phyloP scores from a whole-genome alignment of 768 basidiomycete species.

The Leccinum variicolor region DNA sequence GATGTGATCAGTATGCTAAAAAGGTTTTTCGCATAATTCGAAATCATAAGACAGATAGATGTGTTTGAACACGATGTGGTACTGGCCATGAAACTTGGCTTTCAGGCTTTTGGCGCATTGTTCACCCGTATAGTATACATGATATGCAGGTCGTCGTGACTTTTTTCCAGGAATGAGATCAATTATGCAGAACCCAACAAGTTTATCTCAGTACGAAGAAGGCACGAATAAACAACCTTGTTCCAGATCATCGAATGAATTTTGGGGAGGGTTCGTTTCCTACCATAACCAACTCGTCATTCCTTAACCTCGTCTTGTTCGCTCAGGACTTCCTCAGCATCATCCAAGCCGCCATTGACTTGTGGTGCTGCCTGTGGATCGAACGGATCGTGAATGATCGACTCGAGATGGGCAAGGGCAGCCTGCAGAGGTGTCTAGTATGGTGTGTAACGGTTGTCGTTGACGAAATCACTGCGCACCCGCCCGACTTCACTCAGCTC shows the following conservation, averaged over 20 bases:
- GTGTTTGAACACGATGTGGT: background rate
- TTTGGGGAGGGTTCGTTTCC: background rate
- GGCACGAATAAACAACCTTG: too few relatives aligned
- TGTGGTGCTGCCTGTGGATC: conserved; percentile 1
- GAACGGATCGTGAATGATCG: conserved; percentile 65
- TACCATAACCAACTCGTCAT: background rate
- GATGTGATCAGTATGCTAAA: conserved; percentile 8
- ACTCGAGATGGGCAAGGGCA: conserved; percentile 78
- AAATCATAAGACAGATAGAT: background rate
- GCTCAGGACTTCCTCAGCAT: conserved; percentile 12
- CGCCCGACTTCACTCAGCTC: conserved; percentile 86
- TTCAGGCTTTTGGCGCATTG: background rate
- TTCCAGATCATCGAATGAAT: background rate
- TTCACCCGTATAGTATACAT: background rate
- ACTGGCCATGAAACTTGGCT: background rate
- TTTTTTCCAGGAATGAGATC: background rate
- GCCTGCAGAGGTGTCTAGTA: conserved; percentile 78
- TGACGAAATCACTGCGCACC: conserved; percentile 89
- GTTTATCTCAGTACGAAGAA: background rate
- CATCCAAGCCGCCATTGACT: conserved; percentile 16
- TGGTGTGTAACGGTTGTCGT: conserved; percentile 73
- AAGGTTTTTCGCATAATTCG: conserved; percentile 12
- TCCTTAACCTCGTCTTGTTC: conserved; percentile 12
- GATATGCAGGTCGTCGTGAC: background rate
- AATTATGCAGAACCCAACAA: background rate